Evolutionary conservation across 164 flowering plant species (phyloP).

Genomic region (Magnolia officinalis): DNA sequence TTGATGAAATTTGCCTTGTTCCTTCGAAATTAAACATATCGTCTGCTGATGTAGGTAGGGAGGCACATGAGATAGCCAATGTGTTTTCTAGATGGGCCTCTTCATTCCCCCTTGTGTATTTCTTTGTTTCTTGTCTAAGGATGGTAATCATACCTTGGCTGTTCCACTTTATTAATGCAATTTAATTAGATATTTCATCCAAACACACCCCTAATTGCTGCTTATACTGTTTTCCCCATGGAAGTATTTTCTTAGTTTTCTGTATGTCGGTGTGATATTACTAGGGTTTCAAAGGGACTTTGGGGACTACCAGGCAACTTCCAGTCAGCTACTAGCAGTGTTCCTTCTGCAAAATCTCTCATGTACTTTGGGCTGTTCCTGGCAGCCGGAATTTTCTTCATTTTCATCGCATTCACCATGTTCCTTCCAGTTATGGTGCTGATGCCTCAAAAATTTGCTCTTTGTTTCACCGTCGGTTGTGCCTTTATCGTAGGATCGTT

Average conservation of each 20-base stretch:
- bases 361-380: constrained; percentile 87
- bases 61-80: not conserved
- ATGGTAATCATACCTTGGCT: not conserved
- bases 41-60: too few relatives aligned
- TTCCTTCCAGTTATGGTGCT: constrained; percentile 95
- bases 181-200: not conserved
- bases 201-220: not conserved
- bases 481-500: constrained; percentile 77
- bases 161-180: not conserved
- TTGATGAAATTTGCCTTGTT: too few relatives aligned
- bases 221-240: not conserved
- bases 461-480: constrained; percentile 91
- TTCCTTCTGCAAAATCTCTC: constrained; percentile 86
- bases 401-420: constrained; percentile 92
- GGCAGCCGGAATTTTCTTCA: constrained; percentile 80
- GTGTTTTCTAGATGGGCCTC: not conserved
- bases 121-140: not conserved
- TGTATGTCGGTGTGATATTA: constrained; percentile 14
- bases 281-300: constrained; percentile 91
- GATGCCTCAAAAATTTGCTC: constrained; percentile 95
- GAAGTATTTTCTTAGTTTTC: not conserved
- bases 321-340: constrained; percentile 78
- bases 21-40: too few relatives aligned
- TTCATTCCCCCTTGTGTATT: not conserved
- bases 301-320: constrained; percentile 80